These are phyloP conservation scores for Zostera marina DNA, from an alignment of 116 monocot species.

Conservation along the genomic window DNA sequence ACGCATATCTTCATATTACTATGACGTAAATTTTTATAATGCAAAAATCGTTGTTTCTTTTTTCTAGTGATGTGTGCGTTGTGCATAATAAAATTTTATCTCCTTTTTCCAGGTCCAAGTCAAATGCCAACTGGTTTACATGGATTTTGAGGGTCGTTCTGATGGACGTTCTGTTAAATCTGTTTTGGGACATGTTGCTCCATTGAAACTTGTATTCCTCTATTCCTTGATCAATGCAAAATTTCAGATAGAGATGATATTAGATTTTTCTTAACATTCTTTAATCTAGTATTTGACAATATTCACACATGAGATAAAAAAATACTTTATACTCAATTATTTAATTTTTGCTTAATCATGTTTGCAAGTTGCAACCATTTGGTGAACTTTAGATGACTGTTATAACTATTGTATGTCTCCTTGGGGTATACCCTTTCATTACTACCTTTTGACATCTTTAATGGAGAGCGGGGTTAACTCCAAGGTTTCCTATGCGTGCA, in stretches of 20 bases:
- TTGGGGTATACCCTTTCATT: too few relatives aligned
- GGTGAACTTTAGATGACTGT: too few relatives aligned
- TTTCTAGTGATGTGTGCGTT: neutral
- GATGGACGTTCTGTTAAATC: conserved; percentile 97
- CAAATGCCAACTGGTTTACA: conserved; percentile 65
- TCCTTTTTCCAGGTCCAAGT: conserved; percentile 60
- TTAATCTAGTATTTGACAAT: neutral
- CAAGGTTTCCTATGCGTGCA: too few relatives aligned
- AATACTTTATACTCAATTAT: neutral
- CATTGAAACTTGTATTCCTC: conserved; percentile 70
- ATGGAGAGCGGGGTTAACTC: too few relatives aligned
- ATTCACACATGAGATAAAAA: neutral
- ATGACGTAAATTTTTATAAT: neutral
- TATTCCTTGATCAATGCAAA: neutral
- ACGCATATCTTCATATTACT: neutral
- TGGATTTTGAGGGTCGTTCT: conserved; percentile 99
- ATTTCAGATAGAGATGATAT: conserved; percentile 1
- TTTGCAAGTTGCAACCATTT: too few relatives aligned
- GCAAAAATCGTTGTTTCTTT: neutral
- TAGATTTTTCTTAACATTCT: neutral
- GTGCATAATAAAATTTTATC: neutral
- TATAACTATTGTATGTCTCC: too few relatives aligned
- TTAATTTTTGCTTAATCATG: too few relatives aligned
- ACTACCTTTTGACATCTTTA: too few relatives aligned
- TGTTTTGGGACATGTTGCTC: conserved; percentile 79